phyloP scores from a whole-genome alignment of 495 filamentous ascomycete genomes.

The Aspergillus incahuasiensis region DNA sequence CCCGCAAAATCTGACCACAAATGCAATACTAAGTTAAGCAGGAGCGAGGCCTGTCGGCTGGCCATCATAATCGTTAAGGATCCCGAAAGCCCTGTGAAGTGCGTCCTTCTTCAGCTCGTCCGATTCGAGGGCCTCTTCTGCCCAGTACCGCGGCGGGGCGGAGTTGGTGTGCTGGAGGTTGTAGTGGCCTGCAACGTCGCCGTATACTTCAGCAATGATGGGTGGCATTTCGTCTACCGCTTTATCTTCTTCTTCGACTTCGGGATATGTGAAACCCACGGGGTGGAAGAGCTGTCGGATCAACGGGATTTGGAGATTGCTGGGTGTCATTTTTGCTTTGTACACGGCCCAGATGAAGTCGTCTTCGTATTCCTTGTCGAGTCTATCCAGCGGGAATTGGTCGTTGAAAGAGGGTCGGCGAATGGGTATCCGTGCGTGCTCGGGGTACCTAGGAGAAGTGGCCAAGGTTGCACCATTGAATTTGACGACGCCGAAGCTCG shows the following conservation, averaged over 20 bases:
- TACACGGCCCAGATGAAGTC: slow-evolving; percentile 18
- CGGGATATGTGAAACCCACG: background rate
- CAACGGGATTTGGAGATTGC: slow-evolving; percentile 16
- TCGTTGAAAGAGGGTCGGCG: slow-evolving; percentile 15
- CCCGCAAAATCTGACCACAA: too few species aligned
- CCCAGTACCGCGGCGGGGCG: background rate
- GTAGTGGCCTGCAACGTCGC: background rate
- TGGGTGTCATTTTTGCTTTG: background rate
- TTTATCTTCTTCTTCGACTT: background rate
- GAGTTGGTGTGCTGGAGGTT: background rate
- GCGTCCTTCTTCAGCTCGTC: background rate
- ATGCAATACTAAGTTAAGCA: too few species aligned
- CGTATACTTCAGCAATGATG: background rate
- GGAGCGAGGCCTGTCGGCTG: too few species aligned
- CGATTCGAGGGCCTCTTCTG: background rate
- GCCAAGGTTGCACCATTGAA: slow-evolving; percentile 17
- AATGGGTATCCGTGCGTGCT: slow-evolving; percentile 10
- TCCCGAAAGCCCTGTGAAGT: background rate
- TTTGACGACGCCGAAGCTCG: slow-evolving; percentile 21
- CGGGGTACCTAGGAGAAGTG: background rate
- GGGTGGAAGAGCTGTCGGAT: slow-evolving; percentile 24
- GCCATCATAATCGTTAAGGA: background rate
- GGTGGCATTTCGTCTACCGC: background rate
- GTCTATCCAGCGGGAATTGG: slow-evolving; percentile 1
- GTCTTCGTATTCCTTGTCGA: slow-evolving; percentile 17